Evolutionary conservation across 2,329 filamentous ascomycete species (phyloP), one percentile per base, ranked within the genome.

Genomic region (Colletotrichum higginsianum): DNA sequence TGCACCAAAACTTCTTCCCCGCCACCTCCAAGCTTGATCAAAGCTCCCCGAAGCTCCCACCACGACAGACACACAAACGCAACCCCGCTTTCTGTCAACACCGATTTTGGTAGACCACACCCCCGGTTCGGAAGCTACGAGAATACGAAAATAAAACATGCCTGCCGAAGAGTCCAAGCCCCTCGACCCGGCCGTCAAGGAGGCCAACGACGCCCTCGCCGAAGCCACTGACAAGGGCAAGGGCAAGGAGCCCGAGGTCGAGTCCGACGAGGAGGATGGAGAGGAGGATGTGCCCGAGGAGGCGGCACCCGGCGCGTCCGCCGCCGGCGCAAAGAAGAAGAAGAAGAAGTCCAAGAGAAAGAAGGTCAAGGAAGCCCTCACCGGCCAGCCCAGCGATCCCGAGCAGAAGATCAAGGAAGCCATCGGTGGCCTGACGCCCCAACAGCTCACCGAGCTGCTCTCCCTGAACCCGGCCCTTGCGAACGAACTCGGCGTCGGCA

Each of bases 381-480:
- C 78, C 30, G 80, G 80, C 61, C 79, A 83, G 57, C 72, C 80
- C 15, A 78, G 75, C 49, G 80, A 83, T 53, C 77, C 80, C 49
- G 79, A 84, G 73, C 78, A 81, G 60, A 80, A 84, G 18, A 78
- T 86, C 64, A 85, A 86, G 76, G 86, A 87, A 75, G 86, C 88
- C 61, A 82, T 91, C 69, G 82, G 84, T 42, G 84, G 84, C 58
- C 83, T 92, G 67, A 87, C 86, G 40, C 84, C 86, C 50, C 83
- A 89, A 73, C 89, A 92, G 78, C 82, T 91, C 72, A 81, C 89
- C 72, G 90, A 94, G 75, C 86, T 96, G 71, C 88, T 94, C 77
- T 86, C 88, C 65, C 90, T 94, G 76, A 91, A 95, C 79, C 92
- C 92, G n/a, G 90, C 90, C 3, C 86, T 95, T 76, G 89, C 91